A percentile compares a stretch with the other conserved stretches of the same genome.
Evolutionary conservation across 371 early-diverging fungal species (phyloP).

Genomic region (Mortierella sp.): DNA sequence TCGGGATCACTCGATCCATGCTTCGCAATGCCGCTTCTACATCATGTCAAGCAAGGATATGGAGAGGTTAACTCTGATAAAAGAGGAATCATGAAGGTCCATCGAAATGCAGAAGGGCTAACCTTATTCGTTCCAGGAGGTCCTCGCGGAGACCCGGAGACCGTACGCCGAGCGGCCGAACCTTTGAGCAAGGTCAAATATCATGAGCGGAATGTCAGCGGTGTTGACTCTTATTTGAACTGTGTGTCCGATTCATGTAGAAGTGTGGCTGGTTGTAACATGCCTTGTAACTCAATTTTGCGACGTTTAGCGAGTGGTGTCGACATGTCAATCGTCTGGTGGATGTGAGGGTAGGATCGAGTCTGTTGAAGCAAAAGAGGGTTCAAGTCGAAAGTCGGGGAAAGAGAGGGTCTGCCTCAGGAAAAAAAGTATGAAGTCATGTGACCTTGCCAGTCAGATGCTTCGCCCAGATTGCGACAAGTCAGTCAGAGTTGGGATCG

Average conservation of each 20-base stretch:
- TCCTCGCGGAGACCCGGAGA: conserved; percentile 36
- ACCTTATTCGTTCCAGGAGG: conserved; percentile 42
- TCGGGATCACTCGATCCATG: conserved; percentile 17
- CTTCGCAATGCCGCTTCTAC: conserved; percentile 17
- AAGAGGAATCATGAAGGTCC: too few species aligned
- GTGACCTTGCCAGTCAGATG: not conserved
- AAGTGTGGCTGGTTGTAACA: not conserved
- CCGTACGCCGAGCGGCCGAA: conserved; percentile 26
- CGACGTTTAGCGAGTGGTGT: conserved; percentile 15
- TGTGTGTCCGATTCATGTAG: too few species aligned
- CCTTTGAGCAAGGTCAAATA: conserved; percentile 20
- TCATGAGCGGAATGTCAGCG: not conserved
- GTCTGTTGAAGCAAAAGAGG: not conserved
- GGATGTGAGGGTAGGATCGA: not conserved
- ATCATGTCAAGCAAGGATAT: not conserved
- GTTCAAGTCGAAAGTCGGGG: not conserved
- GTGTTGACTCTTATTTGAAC: not conserved
- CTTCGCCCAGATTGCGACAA: conserved; percentile 9
- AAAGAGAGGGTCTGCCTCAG: conserved; percentile 1
- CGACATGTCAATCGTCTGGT: conserved; percentile 2
- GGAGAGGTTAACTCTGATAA: not conserved
- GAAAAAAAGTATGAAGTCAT: not conserved
- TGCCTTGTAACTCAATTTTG: conserved; percentile 26
- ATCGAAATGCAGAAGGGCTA: not conserved
- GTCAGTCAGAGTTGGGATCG: too few species aligned